phyloP scores from a whole-genome alignment of 192 early-diverging fungal genomes.

The Coemansia reversa region DNA sequence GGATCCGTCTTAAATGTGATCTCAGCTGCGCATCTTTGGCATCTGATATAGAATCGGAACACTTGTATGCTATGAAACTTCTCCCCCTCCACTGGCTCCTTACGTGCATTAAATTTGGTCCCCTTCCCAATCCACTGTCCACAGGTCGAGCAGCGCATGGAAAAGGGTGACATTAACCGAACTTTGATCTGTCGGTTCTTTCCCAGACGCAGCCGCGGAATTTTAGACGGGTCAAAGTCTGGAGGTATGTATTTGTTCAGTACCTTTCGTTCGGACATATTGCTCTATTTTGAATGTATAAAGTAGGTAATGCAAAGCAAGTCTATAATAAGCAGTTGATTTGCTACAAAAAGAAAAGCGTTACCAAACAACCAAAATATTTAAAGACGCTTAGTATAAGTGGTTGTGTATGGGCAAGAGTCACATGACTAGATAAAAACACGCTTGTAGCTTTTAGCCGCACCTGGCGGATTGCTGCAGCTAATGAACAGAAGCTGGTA shows the following conservation, averaged over 20 bases:
- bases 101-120: constrained; percentile 97
- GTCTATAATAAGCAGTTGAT: background rate
- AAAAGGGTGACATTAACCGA: constrained; percentile 97
- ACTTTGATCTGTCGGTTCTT: constrained; percentile 92
- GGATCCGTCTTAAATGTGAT: constrained; percentile 99
- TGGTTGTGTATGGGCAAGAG: no score
- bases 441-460: no score
- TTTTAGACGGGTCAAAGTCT: constrained; percentile 95
- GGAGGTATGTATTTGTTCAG: constrained; percentile 97
- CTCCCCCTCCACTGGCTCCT: constrained; percentile 64
- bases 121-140: constrained; percentile 97
- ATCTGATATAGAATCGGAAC: constrained; percentile 82
- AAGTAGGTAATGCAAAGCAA: background rate
- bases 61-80: constrained; percentile 74
- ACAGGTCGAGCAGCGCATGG: constrained; percentile 95
- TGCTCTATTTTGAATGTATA: background rate
- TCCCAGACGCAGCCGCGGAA: constrained; percentile 76
- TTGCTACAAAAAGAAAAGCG: background rate
- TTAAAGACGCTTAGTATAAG: no score
- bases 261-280: constrained; percentile 91
- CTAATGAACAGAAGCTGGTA: no score
- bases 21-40: constrained; percentile 92
- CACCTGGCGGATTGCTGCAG: no score
- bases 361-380: no score
- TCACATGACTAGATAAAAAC: no score